Evolutionary conservation across 345 rosid genomes (phyloP).

Genomic region (Arabidopsis arenosa): DNA sequence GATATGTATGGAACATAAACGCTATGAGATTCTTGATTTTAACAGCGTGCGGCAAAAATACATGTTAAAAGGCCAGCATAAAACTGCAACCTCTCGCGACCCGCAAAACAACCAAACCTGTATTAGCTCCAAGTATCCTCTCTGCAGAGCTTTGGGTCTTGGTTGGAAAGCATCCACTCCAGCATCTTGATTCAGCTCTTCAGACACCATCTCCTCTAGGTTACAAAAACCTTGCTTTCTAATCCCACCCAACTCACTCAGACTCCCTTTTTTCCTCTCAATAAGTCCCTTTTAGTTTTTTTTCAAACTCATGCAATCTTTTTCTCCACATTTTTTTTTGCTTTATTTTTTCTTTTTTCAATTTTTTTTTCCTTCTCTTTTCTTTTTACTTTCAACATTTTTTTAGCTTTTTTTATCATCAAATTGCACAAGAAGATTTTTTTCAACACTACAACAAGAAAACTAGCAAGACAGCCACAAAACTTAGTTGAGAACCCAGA

Average conservation of each 20-base stretch:
- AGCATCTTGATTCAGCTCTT: neutral
- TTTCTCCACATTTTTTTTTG: slow-evolving; percentile 3
- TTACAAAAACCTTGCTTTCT: neutral
- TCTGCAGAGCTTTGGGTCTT: neutral
- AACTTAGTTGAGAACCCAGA: slow-evolving; percentile 4
- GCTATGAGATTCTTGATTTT: neutral
- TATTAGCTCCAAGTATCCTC: slow-evolving; percentile 9
- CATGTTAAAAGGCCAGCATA: neutral
- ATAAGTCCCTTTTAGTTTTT: neutral
- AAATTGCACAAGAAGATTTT: neutral
- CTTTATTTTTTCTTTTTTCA: neutral
- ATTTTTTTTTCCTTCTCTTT: neutral
- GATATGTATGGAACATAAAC: neutral
- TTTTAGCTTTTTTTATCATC: slow-evolving; percentile 9
- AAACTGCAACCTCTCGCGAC: neutral
- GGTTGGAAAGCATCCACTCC: neutral
- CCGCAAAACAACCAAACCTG: slow-evolving; percentile 32
- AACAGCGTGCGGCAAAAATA: neutral
- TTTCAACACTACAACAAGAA: neutral
- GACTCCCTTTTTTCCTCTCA: slow-evolving; percentile 4
- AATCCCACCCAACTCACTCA: slow-evolving; percentile 7
- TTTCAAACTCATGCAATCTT: slow-evolving; percentile 17
- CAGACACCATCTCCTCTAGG: neutral
- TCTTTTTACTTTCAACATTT: neutral
- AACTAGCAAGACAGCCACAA: neutral